phyloP scores from a whole-genome alignment of 1,139 yeast genomes.

The Yamadazyma siamensis region DNA sequence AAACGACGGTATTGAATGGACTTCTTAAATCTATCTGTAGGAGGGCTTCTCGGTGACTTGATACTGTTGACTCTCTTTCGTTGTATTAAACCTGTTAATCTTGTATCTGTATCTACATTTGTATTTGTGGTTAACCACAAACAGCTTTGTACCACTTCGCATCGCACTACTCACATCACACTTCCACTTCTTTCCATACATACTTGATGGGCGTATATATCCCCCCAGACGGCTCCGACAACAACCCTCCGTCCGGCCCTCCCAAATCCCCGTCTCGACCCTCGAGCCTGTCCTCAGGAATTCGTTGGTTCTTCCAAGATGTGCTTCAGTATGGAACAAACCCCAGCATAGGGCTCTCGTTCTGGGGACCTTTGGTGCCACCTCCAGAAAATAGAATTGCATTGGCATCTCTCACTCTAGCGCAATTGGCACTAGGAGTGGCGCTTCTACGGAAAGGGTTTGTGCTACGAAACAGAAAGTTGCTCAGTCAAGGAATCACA shows the following conservation, averaged over 20 bases:
- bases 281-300: too few relatives aligned
- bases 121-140: too few relatives aligned
- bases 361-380: slow-evolving; percentile 66
- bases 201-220: slow-evolving; percentile 35
- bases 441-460: slow-evolving; percentile 18
- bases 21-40: neutral
- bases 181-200: too few relatives aligned
- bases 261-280: too few relatives aligned
- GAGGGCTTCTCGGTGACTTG: slow-evolving; percentile 1
- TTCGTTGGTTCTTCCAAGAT: slow-evolving; percentile 2
- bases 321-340: slow-evolving; percentile 16
- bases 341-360: slow-evolving; percentile 54
- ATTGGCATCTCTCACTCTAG: slow-evolving; percentile 41
- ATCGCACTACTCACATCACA: too few relatives aligned
- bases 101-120: too few relatives aligned
- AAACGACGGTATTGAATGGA: too few relatives aligned
- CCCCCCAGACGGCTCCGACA: slow-evolving; percentile 23
- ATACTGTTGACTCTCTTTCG: too few relatives aligned
- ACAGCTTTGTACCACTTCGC: too few relatives aligned
- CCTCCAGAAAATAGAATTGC: slow-evolving; percentile 57
- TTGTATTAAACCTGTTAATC: too few relatives aligned
- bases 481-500: slow-evolving; percentile 11
- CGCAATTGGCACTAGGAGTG: slow-evolving; percentile 47
- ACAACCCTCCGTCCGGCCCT: too few relatives aligned
- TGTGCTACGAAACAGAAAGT: slow-evolving; percentile 12